Evolutionary conservation across 2,329 filamentous ascomycete species (phyloP).

Genomic region (Pseudogymnoascus sp.): DNA sequence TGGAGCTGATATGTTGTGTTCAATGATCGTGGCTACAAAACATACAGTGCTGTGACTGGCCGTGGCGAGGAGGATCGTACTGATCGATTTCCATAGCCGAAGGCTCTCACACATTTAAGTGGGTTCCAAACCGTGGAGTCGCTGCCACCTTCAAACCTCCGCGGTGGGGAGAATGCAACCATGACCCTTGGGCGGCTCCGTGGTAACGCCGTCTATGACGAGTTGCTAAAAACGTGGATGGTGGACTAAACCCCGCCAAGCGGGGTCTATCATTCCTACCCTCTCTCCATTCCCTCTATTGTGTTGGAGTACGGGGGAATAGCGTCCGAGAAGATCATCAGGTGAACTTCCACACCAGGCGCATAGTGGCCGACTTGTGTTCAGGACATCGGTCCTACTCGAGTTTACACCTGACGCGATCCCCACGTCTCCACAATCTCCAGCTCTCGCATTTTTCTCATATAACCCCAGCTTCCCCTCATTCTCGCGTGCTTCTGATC

Average conservation of each 20-base stretch:
- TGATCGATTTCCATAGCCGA: not conserved
- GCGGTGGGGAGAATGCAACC: not conserved
- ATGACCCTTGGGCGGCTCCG: not conserved
- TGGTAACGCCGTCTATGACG: not conserved
- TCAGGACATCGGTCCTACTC: constrained; percentile 2
- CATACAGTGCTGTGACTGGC: not conserved
- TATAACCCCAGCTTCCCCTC: constrained; percentile 5
- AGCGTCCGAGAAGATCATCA: constrained; percentile 3
- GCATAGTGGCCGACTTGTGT: not conserved
- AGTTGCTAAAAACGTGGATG: constrained; percentile 2
- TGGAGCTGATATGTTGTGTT: not conserved
- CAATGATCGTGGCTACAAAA: not conserved
- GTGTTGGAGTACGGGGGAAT: constrained; percentile 1
- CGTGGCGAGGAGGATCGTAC: not conserved
- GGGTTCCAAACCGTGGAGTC: not conserved
- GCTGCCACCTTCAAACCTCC: not conserved
- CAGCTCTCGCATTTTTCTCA: not conserved
- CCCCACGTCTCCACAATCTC: not conserved
- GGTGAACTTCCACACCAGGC: not conserved
- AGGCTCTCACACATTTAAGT: not conserved
- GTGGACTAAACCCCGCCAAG: not conserved
- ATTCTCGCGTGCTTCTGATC: not conserved
- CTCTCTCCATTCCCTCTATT: not conserved
- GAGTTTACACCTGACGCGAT: not conserved
- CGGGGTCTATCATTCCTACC: constrained; percentile 3